Evolutionary conservation across 345 rosid genomes (phyloP).

Genomic region (Pugionium dolabratum): DNA sequence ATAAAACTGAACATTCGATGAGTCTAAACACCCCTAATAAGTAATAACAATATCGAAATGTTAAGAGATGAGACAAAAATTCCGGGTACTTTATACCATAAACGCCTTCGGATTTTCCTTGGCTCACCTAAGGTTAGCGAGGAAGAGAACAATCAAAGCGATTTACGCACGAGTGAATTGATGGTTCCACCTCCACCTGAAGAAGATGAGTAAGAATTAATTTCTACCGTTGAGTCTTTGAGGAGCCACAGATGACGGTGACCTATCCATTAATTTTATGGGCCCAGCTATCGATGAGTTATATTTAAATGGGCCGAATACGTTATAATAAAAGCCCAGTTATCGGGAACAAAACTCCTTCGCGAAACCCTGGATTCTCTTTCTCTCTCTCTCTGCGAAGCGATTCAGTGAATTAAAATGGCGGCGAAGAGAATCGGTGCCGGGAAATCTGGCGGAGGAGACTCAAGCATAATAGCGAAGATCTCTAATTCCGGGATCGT

Average conservation of each 20-base stretch:
- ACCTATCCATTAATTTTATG: neutral
- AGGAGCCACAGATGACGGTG: neutral
- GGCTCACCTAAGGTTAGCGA: too few species aligned
- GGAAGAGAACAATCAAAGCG: too few species aligned
- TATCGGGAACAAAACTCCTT: neutral
- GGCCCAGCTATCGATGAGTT: neutral
- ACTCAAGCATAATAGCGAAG: slow-evolving; percentile 45
- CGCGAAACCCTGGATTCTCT: slow-evolving; percentile 23
- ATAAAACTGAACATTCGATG: too few species aligned
- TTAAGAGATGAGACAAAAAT: too few species aligned
- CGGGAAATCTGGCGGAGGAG: slow-evolving; percentile 40
- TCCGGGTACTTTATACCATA: too few species aligned
- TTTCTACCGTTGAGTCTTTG: neutral
- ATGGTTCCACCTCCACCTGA: too few species aligned
- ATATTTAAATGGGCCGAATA: neutral
- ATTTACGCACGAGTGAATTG: too few species aligned
- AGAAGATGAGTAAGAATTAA: too few species aligned
- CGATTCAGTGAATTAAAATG: slow-evolving; percentile 4
- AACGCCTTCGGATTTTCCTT: too few species aligned
- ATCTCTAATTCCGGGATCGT: slow-evolving; percentile 49
- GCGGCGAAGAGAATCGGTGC: slow-evolving; percentile 58
- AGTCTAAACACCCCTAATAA: too few species aligned
- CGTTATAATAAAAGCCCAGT: neutral
- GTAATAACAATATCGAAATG: too few species aligned
- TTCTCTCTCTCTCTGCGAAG: neutral